Evolutionary conservation across 257 asterid species (phyloP), one percentile per base, ranked within the genome.

Genomic region (Solanum paucissectum): DNA sequence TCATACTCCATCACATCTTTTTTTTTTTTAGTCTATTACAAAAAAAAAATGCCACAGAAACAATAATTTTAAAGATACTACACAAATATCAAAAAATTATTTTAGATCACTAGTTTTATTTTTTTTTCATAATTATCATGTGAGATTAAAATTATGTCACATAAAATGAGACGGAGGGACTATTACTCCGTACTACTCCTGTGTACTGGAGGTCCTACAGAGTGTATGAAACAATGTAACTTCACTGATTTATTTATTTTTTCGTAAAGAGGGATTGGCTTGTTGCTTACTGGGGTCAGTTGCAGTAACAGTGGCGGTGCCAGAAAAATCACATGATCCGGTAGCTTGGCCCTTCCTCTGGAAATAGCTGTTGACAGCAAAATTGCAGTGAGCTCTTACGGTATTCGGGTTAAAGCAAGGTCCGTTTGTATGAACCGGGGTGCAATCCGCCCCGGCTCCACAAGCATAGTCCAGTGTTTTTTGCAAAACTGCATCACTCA

Each of bases 401-500:
- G 92, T 92, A 79, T 96, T 93, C 36, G 99, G 99, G 92, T 91
- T 93, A 89, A 77, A 96, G 83, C 99, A 96, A 40, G 94, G 90
- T 16, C 92, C 97, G 12, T 42, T 90, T 82, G 90, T 88, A 32
- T 91, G 95, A 88, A 88, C 93, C 29, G 97, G 96, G 92, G 86
- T 87, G 90, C 99, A 96, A 52, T 96, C 98, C 40, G 96, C 99
- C 42, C 99, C 98, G 11, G 93, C 90, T 86, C 99, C 99, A 84
- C 99, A 96, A 9, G 99, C 99, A 75, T 93, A 96, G 92, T 96
- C 99, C 73, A 96, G 91, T 5, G 98, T 92, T 87, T 93, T 96
- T 83, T 96, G 99, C 88, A 96, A 44, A 1, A 5, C 85, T 27
- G 89, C 55, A 0, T 94, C 97, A 82, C 89, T 83, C 74, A 91